Evolutionary conservation across 2,329 filamentous ascomycete species (phyloP).

Genomic region (Boeremia exigua): DNA sequence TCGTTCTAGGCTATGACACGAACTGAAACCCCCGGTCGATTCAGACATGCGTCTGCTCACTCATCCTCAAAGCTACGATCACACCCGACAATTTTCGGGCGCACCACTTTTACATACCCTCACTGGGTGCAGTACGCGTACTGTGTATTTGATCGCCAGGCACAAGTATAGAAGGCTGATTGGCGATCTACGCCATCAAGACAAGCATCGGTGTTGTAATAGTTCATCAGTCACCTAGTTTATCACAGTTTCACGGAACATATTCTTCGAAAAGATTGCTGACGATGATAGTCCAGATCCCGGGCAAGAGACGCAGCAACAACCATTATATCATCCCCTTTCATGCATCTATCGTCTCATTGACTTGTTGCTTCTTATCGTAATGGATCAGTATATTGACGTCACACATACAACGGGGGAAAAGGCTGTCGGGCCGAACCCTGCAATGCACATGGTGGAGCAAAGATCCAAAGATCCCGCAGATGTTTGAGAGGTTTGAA

Average conservation of each 20-base stretch:
- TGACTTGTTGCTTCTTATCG: not conserved
- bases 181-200: not conserved
- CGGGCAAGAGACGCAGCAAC: no score
- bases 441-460: conserved; percentile 9
- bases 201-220: not conserved
- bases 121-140: not conserved
- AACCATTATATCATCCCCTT: no score
- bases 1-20: not conserved
- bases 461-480: conserved; percentile 8
- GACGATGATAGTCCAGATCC: not conserved
- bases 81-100: not conserved
- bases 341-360: no score
- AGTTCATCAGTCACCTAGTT: not conserved
- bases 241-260: no score
- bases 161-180: not conserved
- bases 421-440: conserved; percentile 9
- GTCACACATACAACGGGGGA: conserved; percentile 4
- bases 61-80: not conserved
- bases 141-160: not conserved
- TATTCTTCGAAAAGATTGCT: not conserved
- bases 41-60: conserved; percentile 1
- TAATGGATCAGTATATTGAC: not conserved
- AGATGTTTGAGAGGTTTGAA: conserved; percentile 8
- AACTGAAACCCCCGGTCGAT: not conserved
- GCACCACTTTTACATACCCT: not conserved